A percentile compares a stretch with the other conserved stretches of the same genome.
These are phyloP conservation scores for Emmonsiellopsis sp. DNA, from an alignment of 2,329 filamentous ascomycete species.

Conservation along the genomic window DNA sequence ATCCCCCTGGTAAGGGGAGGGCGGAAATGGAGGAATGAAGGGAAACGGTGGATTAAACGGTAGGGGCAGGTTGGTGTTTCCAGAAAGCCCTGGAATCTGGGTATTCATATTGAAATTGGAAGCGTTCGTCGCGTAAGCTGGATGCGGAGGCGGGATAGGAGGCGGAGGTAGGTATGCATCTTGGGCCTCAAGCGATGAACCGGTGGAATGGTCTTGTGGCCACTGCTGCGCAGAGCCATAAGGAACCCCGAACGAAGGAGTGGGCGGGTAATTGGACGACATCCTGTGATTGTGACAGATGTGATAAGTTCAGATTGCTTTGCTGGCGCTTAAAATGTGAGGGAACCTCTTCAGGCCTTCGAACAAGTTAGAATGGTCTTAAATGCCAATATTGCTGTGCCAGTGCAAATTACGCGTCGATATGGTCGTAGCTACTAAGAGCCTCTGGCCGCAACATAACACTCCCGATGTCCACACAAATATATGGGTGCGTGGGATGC, in stretches of 20 bases:
- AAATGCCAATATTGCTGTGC: not conserved
- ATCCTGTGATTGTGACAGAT: conserved; percentile 20
- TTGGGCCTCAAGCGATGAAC: conserved; percentile 18
- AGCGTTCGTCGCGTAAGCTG: conserved; percentile 17
- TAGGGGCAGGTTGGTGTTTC: conserved; percentile 16
- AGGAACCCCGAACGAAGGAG: conserved; percentile 33
- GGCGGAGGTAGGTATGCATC: conserved; percentile 19
- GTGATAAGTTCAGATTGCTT: not conserved
- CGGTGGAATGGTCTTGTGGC: conserved; percentile 18
- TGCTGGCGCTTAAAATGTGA: not conserved
- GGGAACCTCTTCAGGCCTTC: not conserved
- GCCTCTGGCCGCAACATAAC: not conserved
- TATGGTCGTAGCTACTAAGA: not conserved
- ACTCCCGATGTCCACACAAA: not conserved
- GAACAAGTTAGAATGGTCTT: not conserved
- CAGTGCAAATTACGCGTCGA: conserved; percentile 1
- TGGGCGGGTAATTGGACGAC: conserved; percentile 37
- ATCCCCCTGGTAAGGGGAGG: conserved; percentile 16
- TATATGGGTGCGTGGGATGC: not conserved
- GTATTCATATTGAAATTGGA: conserved; percentile 18
- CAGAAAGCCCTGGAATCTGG: conserved; percentile 22
- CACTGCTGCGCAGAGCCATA: conserved; percentile 28
- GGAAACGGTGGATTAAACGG: conserved; percentile 21
- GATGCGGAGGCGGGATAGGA: conserved; percentile 13
- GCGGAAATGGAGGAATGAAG: conserved; percentile 25